Percentiles rank a stretch among this genome's conserved stretches.
phyloP scores from a whole-genome alignment of 441 rosid genomes.

The Euphorbia neoarborescens region DNA sequence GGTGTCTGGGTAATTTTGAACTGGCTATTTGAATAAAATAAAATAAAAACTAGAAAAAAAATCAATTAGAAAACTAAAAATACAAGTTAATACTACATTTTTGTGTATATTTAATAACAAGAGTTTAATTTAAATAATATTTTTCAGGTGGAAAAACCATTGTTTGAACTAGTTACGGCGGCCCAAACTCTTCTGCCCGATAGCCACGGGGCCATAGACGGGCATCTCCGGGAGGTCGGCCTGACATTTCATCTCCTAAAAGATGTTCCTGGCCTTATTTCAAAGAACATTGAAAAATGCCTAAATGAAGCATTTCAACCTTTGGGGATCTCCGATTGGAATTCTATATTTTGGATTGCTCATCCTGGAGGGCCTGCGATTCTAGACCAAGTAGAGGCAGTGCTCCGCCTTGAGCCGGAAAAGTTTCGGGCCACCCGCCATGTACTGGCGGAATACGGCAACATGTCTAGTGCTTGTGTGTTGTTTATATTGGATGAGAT shows the following conservation, averaged over 20 bases:
- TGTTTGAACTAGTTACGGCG: conserved; percentile 31
- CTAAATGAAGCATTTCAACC: conserved; percentile 34
- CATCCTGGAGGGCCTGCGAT: conserved; percentile 51
- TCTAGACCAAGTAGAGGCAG: conserved; percentile 30
- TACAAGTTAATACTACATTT: too few relatives aligned
- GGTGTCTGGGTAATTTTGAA: too few relatives aligned
- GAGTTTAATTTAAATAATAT: too few relatives aligned
- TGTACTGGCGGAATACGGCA: conserved; percentile 35
- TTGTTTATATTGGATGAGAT: conserved; percentile 37
- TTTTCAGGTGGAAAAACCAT: conserved; percentile 26
- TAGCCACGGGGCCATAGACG: conserved; percentile 40
- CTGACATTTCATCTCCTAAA: conserved; percentile 37
- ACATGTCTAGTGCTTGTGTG: conserved; percentile 40
- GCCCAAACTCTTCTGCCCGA: conserved; percentile 34
- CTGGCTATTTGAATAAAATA: too few relatives aligned
- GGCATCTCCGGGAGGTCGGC: conserved; percentile 40
- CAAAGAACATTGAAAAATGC: conserved; percentile 31
- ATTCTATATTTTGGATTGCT: conserved; percentile 39
- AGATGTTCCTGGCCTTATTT: conserved; percentile 39
- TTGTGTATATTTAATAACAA: too few relatives aligned
- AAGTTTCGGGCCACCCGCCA: conserved; percentile 30
- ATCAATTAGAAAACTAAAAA: too few relatives aligned
- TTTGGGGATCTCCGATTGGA: conserved; percentile 38
- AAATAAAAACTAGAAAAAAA: too few relatives aligned
- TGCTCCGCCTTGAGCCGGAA: conserved; percentile 29